phyloP scores from a whole-genome alignment of 495 filamentous ascomycete species.

The Podospora anserina region DNA sequence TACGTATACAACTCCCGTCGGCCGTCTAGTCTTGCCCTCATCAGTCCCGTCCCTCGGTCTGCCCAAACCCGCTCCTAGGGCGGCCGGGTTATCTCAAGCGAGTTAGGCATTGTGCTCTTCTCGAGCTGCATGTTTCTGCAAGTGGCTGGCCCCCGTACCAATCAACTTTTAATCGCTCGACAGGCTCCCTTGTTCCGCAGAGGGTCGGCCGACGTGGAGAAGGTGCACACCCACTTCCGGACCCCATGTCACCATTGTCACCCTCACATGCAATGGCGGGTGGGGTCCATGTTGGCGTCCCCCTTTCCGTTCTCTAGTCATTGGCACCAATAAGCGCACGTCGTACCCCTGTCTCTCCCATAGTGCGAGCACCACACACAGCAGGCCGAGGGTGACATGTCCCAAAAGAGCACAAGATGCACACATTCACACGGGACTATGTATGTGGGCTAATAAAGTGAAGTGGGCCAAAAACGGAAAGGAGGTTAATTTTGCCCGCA shows the following conservation, averaged over 20 bases:
- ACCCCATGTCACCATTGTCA: slow-evolving; percentile 29
- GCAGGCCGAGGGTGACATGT: slow-evolving; percentile 26
- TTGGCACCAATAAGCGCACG: slow-evolving; percentile 47
- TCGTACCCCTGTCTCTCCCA: slow-evolving; percentile 15
- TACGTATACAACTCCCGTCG: neutral
- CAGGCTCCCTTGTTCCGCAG: slow-evolving; percentile 28
- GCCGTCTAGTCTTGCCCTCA: slow-evolving; percentile 8
- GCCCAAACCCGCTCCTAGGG: slow-evolving; percentile 7
- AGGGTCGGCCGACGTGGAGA: slow-evolving; percentile 25
- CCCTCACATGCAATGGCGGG: slow-evolving; percentile 21
- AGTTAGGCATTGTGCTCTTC: slow-evolving; percentile 23
- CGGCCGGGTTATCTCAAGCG: slow-evolving; percentile 22
- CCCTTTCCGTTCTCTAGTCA: slow-evolving; percentile 18
- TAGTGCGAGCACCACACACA: slow-evolving; percentile 23
- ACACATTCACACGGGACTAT: slow-evolving; percentile 16
- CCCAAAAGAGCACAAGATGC: slow-evolving; percentile 17
- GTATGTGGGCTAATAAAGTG: slow-evolving; percentile 23
- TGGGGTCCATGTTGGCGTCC: slow-evolving; percentile 34
- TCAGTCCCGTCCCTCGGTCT: slow-evolving; percentile 17
- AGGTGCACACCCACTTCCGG: slow-evolving; percentile 22
- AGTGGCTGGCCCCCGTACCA: slow-evolving; percentile 29
- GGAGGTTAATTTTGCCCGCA: slow-evolving; percentile 34
- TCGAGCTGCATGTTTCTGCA: slow-evolving; percentile 31
- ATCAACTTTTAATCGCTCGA: slow-evolving; percentile 37
- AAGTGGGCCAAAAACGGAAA: slow-evolving; percentile 36